Evolutionary conservation across 805 yeast species (phyloP).

Genomic region (Candida tallmaniae): DNA sequence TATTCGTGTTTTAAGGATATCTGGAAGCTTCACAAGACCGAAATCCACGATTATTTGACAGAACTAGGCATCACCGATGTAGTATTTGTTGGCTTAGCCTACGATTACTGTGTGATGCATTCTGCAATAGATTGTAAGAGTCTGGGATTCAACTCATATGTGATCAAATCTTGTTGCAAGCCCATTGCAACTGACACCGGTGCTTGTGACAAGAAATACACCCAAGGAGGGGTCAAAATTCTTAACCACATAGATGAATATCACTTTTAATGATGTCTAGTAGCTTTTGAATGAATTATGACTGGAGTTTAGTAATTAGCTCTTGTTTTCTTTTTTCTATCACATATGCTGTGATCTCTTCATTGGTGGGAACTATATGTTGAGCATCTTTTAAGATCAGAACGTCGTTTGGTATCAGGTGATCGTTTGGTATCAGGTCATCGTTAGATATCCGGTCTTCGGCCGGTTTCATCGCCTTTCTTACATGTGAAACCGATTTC

Average conservation of each 20-base stretch:
- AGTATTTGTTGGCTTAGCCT: slow-evolving; percentile 76
- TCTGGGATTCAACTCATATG: slow-evolving; percentile 59
- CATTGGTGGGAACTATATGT: slow-evolving; percentile 6
- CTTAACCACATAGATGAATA: slow-evolving; percentile 12
- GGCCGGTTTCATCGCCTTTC: not conserved
- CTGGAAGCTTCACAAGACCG: slow-evolving; percentile 72
- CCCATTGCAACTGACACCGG: slow-evolving; percentile 47
- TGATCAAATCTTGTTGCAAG: slow-evolving; percentile 52
- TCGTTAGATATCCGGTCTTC: not conserved
- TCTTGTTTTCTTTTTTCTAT: slow-evolving; percentile 43
- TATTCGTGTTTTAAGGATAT: slow-evolving; percentile 84
- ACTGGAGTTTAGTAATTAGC: slow-evolving; percentile 28
- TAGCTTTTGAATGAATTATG: not conserved
- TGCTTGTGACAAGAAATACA: slow-evolving; percentile 32
- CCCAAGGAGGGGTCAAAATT: slow-evolving; percentile 28
- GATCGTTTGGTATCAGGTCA: not conserved
- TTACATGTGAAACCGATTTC: not conserved
- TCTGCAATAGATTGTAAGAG: slow-evolving; percentile 67
- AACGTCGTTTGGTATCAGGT: not conserved
- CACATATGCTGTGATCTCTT: slow-evolving; percentile 43
- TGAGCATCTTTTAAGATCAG: not conserved
- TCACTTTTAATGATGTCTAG: slow-evolving; percentile 6
- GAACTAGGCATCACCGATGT: slow-evolving; percentile 52
- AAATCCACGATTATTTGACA: slow-evolving; percentile 46
- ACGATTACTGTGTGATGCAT: slow-evolving; percentile 78